Evolutionary conservation across 2,329 filamentous ascomycete species (phyloP).

Genomic region (Alternaria arbusti): DNA sequence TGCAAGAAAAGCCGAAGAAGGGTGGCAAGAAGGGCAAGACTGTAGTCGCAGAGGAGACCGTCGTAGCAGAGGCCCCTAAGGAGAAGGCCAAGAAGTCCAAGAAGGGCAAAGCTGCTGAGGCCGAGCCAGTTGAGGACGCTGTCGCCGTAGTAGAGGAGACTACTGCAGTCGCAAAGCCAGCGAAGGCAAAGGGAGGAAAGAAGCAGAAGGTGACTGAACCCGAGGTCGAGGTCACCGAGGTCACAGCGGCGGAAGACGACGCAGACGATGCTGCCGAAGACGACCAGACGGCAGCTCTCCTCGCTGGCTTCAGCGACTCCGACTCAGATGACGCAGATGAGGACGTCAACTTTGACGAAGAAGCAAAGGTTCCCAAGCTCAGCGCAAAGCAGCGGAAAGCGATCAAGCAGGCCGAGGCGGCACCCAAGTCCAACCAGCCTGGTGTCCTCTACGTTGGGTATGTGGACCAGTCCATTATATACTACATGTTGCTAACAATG

Average conservation of each 20-base stretch:
- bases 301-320: slow-evolving; percentile 58
- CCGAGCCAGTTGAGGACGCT: slow-evolving; percentile 17
- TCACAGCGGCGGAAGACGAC: slow-evolving; percentile 16
- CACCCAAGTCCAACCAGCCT: slow-evolving; percentile 62
- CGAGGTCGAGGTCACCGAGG: slow-evolving; percentile 23
- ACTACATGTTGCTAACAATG: neutral
- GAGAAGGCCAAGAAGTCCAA: slow-evolving; percentile 31
- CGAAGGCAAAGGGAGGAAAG: slow-evolving; percentile 23
- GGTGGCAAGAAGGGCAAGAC: slow-evolving; percentile 24
- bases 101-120: slow-evolving; percentile 23
- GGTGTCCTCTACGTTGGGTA: slow-evolving; percentile 87
- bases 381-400: slow-evolving; percentile 44
- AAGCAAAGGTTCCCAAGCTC: slow-evolving; percentile 40
- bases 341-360: slow-evolving; percentile 43
- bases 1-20: slow-evolving; percentile 23
- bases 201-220: slow-evolving; percentile 21
- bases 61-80: slow-evolving; percentile 19
- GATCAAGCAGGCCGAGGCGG: slow-evolving; percentile 59
- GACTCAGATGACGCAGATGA: slow-evolving; percentile 51
- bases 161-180: slow-evolving; percentile 20
- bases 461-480: slow-evolving; percentile 24
- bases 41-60: slow-evolving; percentile 9
- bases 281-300: slow-evolving; percentile 59
- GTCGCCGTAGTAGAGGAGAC: slow-evolving; percentile 9
- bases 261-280: slow-evolving; percentile 40